Conservation (phyloP, 1,284 basidiomycete species). For the Psilocybe mexicana region DNA sequence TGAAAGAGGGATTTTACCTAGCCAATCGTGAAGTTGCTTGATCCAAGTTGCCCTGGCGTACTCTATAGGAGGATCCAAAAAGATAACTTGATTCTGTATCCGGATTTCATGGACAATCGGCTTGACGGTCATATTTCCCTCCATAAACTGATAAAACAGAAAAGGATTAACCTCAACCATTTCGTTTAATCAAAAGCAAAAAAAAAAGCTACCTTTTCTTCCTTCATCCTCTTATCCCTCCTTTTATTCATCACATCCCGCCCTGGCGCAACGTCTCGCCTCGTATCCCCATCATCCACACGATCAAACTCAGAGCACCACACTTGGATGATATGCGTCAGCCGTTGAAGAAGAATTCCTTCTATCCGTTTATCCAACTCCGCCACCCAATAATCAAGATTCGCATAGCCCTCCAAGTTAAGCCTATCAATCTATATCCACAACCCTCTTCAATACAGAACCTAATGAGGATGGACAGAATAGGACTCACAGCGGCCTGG, state of each 20-base stretch:
- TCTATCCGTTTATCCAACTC: conserved; percentile 90
- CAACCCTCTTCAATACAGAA: background rate
- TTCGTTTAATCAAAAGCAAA: conserved; percentile 1
- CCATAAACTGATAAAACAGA: conserved; percentile 49
- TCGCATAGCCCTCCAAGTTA: conserved; percentile 96
- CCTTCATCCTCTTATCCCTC: conserved; percentile 66
- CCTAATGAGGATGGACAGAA: background rate
- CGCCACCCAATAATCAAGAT: conserved; percentile 95
- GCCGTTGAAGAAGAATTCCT: conserved; percentile 74
- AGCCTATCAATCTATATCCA: conserved; percentile 80
- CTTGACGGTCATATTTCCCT: conserved; percentile 72
- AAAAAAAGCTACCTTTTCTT: conserved; percentile 60
- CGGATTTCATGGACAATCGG: conserved; percentile 92
- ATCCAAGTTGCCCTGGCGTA: conserved; percentile 92
- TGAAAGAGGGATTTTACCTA: conserved; percentile 50
- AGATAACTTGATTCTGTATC: conserved; percentile 98
- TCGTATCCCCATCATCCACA: conserved; percentile 61
- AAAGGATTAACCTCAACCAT: background rate
- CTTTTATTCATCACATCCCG: conserved; percentile 64
- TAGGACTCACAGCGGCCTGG: conserved; percentile 75
- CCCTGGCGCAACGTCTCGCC: conserved; percentile 50
- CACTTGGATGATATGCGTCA: conserved; percentile 78
- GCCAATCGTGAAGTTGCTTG: conserved; percentile 87
- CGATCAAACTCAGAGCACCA: conserved; percentile 90
- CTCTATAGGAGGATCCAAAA: conserved; percentile 97